Evolutionary conservation across 2,329 filamentous ascomycete genomes (phyloP).

Genomic region (Lachnellula hyalina): DNA sequence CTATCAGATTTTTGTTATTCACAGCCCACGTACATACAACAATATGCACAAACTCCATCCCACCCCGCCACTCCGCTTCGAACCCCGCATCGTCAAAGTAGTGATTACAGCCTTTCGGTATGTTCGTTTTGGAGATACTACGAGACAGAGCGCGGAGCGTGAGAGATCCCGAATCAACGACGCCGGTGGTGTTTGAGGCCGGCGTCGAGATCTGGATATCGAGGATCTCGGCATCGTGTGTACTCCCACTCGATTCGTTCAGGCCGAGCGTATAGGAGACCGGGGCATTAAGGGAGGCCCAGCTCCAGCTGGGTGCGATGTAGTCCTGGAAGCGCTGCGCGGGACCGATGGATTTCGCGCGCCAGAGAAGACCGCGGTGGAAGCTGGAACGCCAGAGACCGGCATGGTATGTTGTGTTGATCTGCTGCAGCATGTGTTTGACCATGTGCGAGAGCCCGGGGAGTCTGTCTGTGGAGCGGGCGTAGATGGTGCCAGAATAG

Average conservation of each 20-base stretch:
- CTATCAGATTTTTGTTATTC: too few species aligned
- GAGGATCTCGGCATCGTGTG: not conserved
- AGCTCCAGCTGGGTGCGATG: not conserved
- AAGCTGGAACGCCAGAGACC: not conserved
- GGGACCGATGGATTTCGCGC: not conserved
- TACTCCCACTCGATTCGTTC: not conserved
- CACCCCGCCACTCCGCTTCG: not conserved
- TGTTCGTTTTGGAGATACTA: not conserved
- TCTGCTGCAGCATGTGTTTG: not conserved
- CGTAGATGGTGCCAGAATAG: not conserved
- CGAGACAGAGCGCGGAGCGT: not conserved
- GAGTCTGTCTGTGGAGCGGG: not conserved
- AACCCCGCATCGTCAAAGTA: not conserved
- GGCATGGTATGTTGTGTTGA: not conserved
- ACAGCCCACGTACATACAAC: not conserved
- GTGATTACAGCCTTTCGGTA: not conserved
- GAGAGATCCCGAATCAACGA: not conserved
- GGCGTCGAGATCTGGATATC: not conserved
- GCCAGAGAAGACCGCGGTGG: not conserved
- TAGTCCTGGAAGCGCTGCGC: not conserved
- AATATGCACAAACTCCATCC: not conserved
- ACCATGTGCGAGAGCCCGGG: not conserved
- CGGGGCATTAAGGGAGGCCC: not conserved
- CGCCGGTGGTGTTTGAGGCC: not conserved
- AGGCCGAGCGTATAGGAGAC: not conserved